Base-by-base conservation (phyloP, 2,329 filamentous ascomycete species). In the Neoarthrinium moseri region DNA sequence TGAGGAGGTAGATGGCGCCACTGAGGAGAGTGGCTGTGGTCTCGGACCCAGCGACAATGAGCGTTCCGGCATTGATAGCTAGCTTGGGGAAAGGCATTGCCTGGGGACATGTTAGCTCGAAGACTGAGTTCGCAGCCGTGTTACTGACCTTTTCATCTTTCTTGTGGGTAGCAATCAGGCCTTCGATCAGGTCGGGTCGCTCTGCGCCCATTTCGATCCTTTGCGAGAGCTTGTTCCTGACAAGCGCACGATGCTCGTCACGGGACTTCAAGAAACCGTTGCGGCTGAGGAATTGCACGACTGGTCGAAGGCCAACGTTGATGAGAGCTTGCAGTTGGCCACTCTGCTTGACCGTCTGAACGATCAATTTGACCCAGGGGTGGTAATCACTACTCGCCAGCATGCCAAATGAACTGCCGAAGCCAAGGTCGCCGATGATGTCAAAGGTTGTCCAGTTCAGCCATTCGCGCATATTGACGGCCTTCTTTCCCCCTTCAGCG, bases 11-110 rank as follows among this genome's bases (percentile, higher is more conserved):
- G 0, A 61, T 52, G 49, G 62, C 53, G 51, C 71, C 56, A 50
- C 64, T 58, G 13, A 78, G 60, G 3, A 72, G 58, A 0, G 73
- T 75, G 0, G 75, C 71, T 1, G 74, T 77, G 5, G 75, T 80
- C 53, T 79, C 75, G 3, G 70, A 72, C 4, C 75, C 74, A 5
- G 73, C 74, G 12, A 72, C 58, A 23, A 78, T 61, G 3, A 70
- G 53, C 10, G 64, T 51, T n/a, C 43, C 53, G 5, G 57, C 52
- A 43, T 63, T 64, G 27, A 40, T 45, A 3, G 46, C 46, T 0
- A 64, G 46, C 24, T 58, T 44, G 12, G 54, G 50, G 11, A 59
- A 30, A 20, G 41, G n/a, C 23, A 37, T 33, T 32, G 42, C 33
- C 18, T n/a, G 18, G 21, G 6, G 12, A 27, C 3, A 12, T 22